These are phyloP conservation scores for Backusella parvicylindrica DNA, from an alignment of 192 early-diverging fungal genomes.

Conservation along the genomic window DNA sequence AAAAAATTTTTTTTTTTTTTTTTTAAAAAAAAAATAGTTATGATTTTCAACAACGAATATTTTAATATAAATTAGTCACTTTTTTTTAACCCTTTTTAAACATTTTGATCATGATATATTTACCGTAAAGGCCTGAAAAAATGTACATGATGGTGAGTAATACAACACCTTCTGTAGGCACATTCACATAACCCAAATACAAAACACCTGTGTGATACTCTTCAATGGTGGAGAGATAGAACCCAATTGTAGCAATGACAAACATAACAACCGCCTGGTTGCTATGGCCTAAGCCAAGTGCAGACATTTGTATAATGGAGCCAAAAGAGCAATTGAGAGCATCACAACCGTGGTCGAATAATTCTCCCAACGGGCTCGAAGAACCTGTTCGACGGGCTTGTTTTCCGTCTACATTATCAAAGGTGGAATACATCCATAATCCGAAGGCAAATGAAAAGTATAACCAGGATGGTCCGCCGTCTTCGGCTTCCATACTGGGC, in stretches of 20 bases:
- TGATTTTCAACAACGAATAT: neutral
- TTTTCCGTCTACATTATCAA: constrained; percentile 93
- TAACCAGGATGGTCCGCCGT: constrained; percentile 65
- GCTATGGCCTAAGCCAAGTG: constrained; percentile 21
- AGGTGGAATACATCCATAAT: constrained; percentile 82
- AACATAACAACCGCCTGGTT: constrained; percentile 14
- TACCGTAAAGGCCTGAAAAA: constrained; percentile 58
- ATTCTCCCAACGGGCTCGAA: constrained; percentile 84
- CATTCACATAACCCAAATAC: constrained; percentile 79
- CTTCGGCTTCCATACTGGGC: constrained; percentile 66
- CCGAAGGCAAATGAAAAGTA: constrained; percentile 75
- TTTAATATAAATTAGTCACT: neutral
- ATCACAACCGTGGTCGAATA: constrained; percentile 88
- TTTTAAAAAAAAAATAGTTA: neutral
- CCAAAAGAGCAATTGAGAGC: constrained; percentile 34
- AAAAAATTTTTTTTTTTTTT: too few species aligned
- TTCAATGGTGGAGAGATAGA: constrained; percentile 90
- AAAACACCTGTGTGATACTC: constrained; percentile 89
- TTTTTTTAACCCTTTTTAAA: neutral
- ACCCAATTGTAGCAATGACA: constrained; percentile 38
- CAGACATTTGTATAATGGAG: constrained; percentile 19
- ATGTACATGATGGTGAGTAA: constrained; percentile 57
- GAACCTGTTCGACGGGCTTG: constrained; percentile 89
- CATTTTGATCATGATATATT: neutral
- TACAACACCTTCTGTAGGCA: constrained; percentile 86